phyloP scores from a whole-genome alignment of 225 moss, liverwort and hornwort species.

The Antitrichia curtipendula region DNA sequence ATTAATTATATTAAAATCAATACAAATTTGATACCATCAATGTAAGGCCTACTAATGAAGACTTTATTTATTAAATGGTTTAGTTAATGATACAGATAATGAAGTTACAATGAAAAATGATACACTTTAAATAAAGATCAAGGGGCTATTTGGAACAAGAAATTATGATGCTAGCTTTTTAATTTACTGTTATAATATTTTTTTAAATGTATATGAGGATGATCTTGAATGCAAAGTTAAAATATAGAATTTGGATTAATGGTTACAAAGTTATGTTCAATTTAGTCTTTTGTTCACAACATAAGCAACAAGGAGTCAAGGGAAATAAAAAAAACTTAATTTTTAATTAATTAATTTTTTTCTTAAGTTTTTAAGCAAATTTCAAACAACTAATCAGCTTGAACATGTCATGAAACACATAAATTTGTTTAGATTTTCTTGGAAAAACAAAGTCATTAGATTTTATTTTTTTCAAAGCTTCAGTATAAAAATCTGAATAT shows the following conservation, averaged over 20 bases:
- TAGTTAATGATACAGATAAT: background rate
- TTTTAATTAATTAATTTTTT: background rate
- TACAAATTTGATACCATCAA: background rate
- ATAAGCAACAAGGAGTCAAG: fast-evolving
- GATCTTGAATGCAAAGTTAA: background rate
- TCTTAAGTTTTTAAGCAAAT: background rate
- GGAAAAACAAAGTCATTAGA: too few species aligned
- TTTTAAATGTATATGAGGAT: background rate
- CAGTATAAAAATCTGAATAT: background rate
- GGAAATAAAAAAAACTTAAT: background rate
- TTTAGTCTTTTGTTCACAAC: background rate
- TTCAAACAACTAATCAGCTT: background rate
- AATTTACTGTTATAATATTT: background rate
- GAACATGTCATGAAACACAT: background rate
- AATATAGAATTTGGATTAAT: background rate
- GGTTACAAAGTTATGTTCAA: background rate
- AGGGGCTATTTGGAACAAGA: background rate
- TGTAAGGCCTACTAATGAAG: too few species aligned
- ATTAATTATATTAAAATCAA: background rate
- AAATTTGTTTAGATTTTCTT: too few species aligned
- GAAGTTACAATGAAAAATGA: background rate
- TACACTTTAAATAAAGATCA: too few species aligned
- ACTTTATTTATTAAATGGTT: too few species aligned
- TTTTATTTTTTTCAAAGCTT: too few species aligned
- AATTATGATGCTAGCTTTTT: too few species aligned